These are phyloP conservation scores for Pestalotiopsis sp. DNA, from an alignment of 2,329 filamentous ascomycete species.

Conservation along the genomic window DNA sequence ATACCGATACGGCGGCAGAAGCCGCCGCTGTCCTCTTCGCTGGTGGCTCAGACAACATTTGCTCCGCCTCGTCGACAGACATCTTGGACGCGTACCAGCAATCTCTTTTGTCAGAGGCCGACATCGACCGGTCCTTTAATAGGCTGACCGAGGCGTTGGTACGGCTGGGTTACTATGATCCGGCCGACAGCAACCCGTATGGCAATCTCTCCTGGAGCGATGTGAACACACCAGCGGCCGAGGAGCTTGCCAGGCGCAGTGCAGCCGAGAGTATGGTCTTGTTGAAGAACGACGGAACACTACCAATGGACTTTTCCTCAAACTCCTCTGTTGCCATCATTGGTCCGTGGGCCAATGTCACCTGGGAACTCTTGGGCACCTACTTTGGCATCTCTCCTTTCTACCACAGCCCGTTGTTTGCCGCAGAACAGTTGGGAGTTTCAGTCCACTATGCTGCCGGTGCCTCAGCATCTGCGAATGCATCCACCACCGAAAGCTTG, in stretches of 20 bases:
- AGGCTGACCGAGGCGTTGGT: constrained; percentile 32
- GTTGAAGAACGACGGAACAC: constrained; percentile 28
- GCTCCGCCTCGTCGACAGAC: constrained; percentile 29
- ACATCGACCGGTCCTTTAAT: constrained; percentile 27
- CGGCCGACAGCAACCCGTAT: constrained; percentile 22
- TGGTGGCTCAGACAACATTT: constrained; percentile 39
- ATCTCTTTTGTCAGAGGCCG: constrained; percentile 28
- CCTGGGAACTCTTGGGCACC: constrained; percentile 26
- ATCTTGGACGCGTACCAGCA: constrained; percentile 30
- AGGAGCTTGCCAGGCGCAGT: constrained; percentile 23
- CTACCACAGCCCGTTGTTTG: constrained; percentile 52
- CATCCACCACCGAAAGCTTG: background rate
- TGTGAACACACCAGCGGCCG: constrained; percentile 25
- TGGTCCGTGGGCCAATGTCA: constrained; percentile 27
- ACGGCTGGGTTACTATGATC: constrained; percentile 34
- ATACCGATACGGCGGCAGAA: constrained; percentile 30
- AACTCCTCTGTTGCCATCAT: constrained; percentile 24
- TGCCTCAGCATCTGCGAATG: constrained; percentile 24
- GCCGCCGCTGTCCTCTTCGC: constrained; percentile 34
- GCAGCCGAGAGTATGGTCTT: constrained; percentile 28
- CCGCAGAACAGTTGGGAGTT: constrained; percentile 45
- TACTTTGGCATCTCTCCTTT: constrained; percentile 59
- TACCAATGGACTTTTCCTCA: constrained; percentile 21
- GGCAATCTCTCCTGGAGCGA: constrained; percentile 22
- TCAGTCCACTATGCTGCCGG: constrained; percentile 38